phyloP scores from a whole-genome alignment of 139 green algal genomes.

The Chlorella sp. region DNA sequence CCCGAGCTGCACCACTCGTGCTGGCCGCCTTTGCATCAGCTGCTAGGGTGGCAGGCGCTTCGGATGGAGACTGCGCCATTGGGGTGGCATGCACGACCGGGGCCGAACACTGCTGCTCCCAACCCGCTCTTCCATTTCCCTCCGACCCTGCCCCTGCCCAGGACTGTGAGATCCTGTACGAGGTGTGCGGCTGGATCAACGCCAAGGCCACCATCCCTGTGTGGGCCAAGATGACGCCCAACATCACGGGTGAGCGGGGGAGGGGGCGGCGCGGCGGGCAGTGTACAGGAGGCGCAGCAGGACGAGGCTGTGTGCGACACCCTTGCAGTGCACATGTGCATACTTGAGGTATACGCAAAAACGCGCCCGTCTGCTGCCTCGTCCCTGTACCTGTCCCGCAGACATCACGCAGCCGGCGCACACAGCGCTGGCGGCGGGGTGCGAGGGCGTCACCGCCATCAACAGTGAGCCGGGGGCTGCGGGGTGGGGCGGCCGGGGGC shows the following conservation, averaged over 20 bases:
- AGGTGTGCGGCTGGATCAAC: conserved; percentile 95
- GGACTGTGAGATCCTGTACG: conserved; percentile 64
- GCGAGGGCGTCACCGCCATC: conserved; percentile 83
- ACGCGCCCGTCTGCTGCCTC: no score
- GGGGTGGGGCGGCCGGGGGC: no score
- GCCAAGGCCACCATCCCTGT: conserved; percentile 84
- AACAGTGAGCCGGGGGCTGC: conserved; percentile 77
- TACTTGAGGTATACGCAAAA: no score
- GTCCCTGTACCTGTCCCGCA: neutral
- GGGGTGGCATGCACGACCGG: no score
- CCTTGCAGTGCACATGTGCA: no score
- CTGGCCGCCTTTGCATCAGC: neutral
- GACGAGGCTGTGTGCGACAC: no score
- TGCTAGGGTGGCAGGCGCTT: no score
- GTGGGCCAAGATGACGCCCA: conserved; percentile 99
- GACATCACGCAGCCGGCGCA: conserved; percentile 33
- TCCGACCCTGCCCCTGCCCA: neutral
- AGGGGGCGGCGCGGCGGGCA: conserved; percentile 50
- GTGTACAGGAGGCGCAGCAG: neutral
- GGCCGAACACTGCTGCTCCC: no score
- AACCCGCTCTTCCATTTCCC: neutral
- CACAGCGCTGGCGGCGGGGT: conserved; percentile 66
- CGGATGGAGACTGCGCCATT: no score
- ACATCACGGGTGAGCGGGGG: conserved; percentile 87
- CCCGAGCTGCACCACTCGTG: neutral